Evolutionary conservation across 345 rosid genomes (phyloP), one percentile per base, ranked within the genome.

Genomic region (Aegle marmelos): DNA sequence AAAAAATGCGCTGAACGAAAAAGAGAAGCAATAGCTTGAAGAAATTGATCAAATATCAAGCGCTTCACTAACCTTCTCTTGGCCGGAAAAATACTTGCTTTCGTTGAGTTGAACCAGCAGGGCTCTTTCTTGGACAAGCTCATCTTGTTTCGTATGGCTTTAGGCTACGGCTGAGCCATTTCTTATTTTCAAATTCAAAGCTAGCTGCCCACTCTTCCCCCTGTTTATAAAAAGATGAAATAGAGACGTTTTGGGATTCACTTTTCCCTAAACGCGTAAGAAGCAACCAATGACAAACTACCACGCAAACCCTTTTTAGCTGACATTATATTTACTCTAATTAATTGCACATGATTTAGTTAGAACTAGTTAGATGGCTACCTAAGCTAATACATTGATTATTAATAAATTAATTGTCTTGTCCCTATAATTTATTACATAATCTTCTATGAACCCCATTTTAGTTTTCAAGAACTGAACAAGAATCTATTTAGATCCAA

Each of bases 41-140:
- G 56, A 2, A 76, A 8, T 4, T 1, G 28, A 45, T 73, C 59
- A 33, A 73, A 24, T 36, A 78, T 70, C 70, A 75, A 56, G 28
- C n/a, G 70, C 70, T 78, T 78, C 24, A 78, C 82, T 4, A 22
- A 56, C 58, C 31, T 82, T 45, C 61, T 78, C 67, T 73, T 72
- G 2, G 41, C 63, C 0, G 84, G 81, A 61, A 78, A 33, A 31
- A 78, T 71, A 59, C 81, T 74, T 37, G 68, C 69, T 17, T 33
- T 30, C 57, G 63, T 74, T 7, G 58, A 31, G n/a, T 56, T 81
- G 66, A 57, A 9, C 45, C 45, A 50, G 72, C 58, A 7, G 34
- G 34, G 70, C 64, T 31, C 75, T 65, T 14, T 17, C 69, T 59
- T 73, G 3, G 22, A n/a, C 4, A 16, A 22, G 16, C 25, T 22